Percentiles rank a stretch among this genome's conserved stretches.
Conservation (phyloP, 305 asterid species). For the Petunia hybrid region DNA sequence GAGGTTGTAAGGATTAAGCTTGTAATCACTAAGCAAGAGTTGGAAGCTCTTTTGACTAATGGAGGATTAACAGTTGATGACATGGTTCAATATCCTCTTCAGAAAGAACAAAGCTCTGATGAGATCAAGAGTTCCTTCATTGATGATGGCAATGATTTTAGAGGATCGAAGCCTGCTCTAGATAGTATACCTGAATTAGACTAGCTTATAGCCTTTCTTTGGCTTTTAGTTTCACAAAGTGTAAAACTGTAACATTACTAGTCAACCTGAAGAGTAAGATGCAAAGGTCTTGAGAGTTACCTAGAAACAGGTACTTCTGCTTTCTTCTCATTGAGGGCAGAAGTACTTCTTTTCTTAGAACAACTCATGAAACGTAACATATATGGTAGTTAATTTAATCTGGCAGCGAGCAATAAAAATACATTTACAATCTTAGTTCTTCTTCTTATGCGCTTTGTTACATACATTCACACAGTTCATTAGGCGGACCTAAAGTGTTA, state of each 20-base stretch:
- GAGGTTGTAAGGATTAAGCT: conserved; percentile 63
- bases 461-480: background rate
- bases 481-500: too few species aligned
- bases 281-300: background rate
- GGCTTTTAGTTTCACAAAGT: background rate
- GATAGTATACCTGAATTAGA: conserved; percentile 48
- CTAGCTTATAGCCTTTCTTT: conserved; percentile 27
- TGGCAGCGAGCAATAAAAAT: background rate
- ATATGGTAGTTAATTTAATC: background rate
- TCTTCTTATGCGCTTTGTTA: background rate
- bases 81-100: conserved; percentile 27
- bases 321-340: background rate
- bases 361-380: background rate
- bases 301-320: background rate
- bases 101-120: conserved; percentile 32
- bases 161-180: conserved; percentile 44
- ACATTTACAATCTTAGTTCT: background rate
- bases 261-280: background rate
- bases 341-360: background rate
- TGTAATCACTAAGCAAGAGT: conserved; percentile 72
- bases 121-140: conserved; percentile 20
- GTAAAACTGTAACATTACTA: background rate
- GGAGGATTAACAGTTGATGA: conserved; percentile 52
- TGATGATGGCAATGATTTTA: conserved; percentile 25
- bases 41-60: conserved; percentile 54